Base-by-base conservation (phyloP, 441 rosid species). In the Geranium incanum region DNA sequence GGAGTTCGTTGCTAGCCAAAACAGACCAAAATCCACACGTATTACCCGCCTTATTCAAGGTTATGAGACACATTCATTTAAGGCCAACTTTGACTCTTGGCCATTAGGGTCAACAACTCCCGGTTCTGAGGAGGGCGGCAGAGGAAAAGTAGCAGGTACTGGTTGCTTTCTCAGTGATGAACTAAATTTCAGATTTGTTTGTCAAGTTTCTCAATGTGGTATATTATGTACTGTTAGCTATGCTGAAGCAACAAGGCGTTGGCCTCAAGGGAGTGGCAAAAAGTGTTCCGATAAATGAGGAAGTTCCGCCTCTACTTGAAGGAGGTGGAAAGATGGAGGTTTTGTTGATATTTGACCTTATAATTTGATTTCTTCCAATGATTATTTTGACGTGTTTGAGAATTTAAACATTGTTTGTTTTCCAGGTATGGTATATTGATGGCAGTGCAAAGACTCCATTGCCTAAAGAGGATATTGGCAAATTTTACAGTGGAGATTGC, bases 241-340 rank as follows among this genome's bases (percentile, higher is more conserved):
- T 93, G 78, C 80, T 96, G 85, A 96, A 96, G 92, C 99, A 96
- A 81, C 97, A 93, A 91, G 99, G 97, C 78, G 85, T 81, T 68
- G 98, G 94, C 76, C 80, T 90, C 68, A 96, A 96, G 85, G 97
- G 96, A 41, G 71, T 83, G 82, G 52, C 81, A 19, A 93, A 93
- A 84, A 87, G 84, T 78, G 79, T 85, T 81, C 87, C 97, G 43
- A 85, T 83, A 57, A 86, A 78, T 70, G 99, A 96, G 84, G 97
- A 93, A 81, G 89, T 91, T 70, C 97, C 97, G 39, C 97, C 97
- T 74, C 84, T 96, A 86, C 94, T 96, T 74, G 97, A 96, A 88
- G 87, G 87, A 77, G 92, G 95, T 76, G 99, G 98, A 79, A 96
- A 90, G 86, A 79, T 91, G 91, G 99, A 96, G 97, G 99, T 93